Conservation (phyloP, 2,329 filamentous ascomycete genomes). For the Botrytis medusae region DNA sequence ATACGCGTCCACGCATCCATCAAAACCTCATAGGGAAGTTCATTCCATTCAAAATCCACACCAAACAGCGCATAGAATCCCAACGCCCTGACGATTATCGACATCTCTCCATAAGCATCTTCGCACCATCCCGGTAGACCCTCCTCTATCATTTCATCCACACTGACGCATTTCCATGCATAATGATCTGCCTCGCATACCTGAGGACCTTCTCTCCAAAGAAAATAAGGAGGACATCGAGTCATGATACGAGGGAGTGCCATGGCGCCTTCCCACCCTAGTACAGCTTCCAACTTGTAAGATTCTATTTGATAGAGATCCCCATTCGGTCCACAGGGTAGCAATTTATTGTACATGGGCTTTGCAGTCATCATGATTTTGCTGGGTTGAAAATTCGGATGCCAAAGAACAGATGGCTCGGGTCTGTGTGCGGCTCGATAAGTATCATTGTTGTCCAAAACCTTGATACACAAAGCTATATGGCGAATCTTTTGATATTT, state of each 20-base stretch:
- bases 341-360: neutral
- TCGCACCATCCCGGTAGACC: neutral
- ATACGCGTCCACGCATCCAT: neutral
- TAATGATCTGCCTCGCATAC: neutral
- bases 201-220: neutral
- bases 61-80: neutral
- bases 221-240: neutral
- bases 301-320: neutral
- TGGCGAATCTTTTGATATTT: neutral
- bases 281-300: neutral
- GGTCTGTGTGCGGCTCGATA: neutral
- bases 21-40: neutral
- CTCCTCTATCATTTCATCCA: neutral
- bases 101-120: constrained; percentile 1
- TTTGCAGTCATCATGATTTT: neutral
- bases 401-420: neutral
- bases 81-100: neutral
- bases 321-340: neutral
- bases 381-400: neutral
- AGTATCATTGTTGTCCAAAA: neutral
- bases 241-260: constrained; percentile 9
- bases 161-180: neutral
- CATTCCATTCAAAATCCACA: neutral
- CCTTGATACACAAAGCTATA: neutral
- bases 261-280: neutral